phyloP scores from a whole-genome alignment of 257 asterid species.

The Nicotiana attenuata region DNA sequence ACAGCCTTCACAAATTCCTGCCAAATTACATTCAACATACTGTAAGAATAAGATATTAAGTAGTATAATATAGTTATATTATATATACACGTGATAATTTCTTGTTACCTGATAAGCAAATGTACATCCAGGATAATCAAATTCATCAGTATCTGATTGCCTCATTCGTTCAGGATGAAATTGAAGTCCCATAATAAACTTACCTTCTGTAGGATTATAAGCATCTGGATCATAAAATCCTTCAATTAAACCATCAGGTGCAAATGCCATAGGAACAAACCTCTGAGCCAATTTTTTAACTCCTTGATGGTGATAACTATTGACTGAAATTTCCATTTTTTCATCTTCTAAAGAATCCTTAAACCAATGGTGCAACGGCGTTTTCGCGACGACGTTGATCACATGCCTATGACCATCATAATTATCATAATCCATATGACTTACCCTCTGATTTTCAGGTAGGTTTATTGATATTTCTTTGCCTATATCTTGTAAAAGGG shows the following conservation, averaged over 20 bases:
- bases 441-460: constrained; percentile 22
- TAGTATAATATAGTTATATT: neutral
- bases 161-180: constrained; percentile 92
- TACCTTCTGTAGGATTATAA: constrained; percentile 70
- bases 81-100: neutral
- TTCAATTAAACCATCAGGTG: constrained; percentile 76
- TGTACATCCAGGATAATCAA: constrained; percentile 74
- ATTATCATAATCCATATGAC: constrained; percentile 67
- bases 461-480: constrained; percentile 36
- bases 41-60: neutral
- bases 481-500: constrained; percentile 69
- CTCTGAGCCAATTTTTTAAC: constrained; percentile 73
- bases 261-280: constrained; percentile 79
- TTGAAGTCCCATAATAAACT: constrained; percentile 87
- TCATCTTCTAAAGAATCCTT: constrained; percentile 40
- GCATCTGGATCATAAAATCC: constrained; percentile 80
- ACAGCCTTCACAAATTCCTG: constrained; percentile 47
- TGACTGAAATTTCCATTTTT: constrained; percentile 51
- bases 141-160: constrained; percentile 45
- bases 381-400: constrained; percentile 41
- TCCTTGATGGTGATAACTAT: constrained; percentile 92
- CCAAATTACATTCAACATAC: neutral
- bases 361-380: constrained; percentile 76
- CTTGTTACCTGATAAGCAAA: constrained; percentile 29
- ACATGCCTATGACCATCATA: constrained; percentile 73